Evolutionary conservation across 164 flowering plant genomes (phyloP).

Genomic region (Vitis riparia): DNA sequence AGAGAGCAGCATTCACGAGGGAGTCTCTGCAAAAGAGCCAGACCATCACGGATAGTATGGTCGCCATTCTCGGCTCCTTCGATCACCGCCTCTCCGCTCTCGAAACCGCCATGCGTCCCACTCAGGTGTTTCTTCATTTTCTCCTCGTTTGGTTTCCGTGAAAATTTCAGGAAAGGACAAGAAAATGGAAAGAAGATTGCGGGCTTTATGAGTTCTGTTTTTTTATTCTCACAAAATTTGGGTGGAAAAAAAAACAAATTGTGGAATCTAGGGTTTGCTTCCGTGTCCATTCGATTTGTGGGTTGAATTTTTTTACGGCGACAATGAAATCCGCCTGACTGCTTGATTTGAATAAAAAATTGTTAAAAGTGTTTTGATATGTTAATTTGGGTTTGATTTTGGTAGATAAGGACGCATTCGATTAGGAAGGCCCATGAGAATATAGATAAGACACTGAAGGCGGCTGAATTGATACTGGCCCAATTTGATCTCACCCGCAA

Average conservation of each 20-base stretch:
- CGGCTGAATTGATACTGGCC: constrained; percentile 79
- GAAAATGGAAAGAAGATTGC: no score
- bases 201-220: no score
- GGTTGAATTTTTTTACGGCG: background rate
- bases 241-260: background rate
- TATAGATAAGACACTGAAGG: constrained; percentile 87
- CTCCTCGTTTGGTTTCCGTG: constrained; percentile 6
- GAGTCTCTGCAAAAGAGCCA: constrained; percentile 90
- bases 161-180: background rate
- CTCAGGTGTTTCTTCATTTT: constrained; percentile 53
- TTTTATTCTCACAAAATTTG: no score
- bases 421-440: constrained; percentile 92
- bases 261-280: background rate
- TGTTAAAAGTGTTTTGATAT: background rate
- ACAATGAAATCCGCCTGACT: background rate
- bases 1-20: constrained; percentile 56
- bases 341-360: background rate
- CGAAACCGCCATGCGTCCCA: constrained; percentile 96
- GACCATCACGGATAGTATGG: constrained; percentile 78
- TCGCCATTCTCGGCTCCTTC: constrained; percentile 85
- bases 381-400: constrained; percentile 11
- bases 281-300: background rate
- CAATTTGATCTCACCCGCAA: constrained; percentile 83
- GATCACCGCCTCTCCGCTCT: constrained; percentile 97
- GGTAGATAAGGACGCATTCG: constrained; percentile 82